Conservation (phyloP, 148 eudicot genomes). For the Rhododendron henanense region DNA sequence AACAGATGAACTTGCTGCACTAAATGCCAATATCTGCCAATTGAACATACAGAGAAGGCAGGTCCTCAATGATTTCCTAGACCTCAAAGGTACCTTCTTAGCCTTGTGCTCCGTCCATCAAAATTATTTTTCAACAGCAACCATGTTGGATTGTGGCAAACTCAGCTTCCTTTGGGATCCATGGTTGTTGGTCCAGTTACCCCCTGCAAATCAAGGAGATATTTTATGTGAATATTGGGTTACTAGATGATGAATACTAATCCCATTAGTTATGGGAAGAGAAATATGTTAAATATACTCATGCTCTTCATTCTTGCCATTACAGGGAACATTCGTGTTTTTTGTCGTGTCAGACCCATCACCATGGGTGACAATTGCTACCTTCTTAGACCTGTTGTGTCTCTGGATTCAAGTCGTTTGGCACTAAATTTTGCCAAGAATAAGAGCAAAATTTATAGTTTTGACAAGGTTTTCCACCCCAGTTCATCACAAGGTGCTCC, state of each 20-base stretch:
- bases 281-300: background rate
- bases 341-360: background rate
- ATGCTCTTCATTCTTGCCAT: background rate
- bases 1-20: constrained; percentile 4
- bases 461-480: background rate
- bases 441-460: background rate
- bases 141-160: background rate
- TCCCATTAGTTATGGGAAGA: background rate
- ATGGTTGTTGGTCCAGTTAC: background rate
- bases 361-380: background rate
- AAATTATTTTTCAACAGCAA: background rate
- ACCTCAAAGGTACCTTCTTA: background rate
- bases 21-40: background rate
- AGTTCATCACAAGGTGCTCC: background rate
- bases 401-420: background rate
- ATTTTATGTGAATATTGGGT: background rate
- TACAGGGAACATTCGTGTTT: constrained; percentile 1
- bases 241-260: background rate
- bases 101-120: background rate
- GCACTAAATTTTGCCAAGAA: background rate
- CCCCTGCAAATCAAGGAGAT: background rate
- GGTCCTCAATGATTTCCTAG: background rate
- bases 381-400: background rate
- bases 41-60: constrained; percentile 3
- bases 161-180: background rate